Percentiles rank a stretch among this genome's conserved stretches.
Evolutionary conservation across 306 rosid genomes (phyloP).

Genomic region (Macrotyloma uniflorum): DNA sequence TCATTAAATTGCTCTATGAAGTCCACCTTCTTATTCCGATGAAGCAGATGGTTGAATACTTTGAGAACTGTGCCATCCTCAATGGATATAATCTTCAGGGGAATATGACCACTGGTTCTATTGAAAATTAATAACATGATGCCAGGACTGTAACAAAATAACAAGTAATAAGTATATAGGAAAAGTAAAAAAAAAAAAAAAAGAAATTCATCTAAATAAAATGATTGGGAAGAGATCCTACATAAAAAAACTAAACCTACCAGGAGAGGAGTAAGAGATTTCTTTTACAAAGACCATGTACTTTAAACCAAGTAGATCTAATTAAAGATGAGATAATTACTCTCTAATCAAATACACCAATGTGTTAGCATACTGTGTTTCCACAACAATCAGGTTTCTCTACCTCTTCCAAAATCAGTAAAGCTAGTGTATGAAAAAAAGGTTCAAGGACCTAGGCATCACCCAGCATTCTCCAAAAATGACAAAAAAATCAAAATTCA

Average conservation of each 20-base stretch:
- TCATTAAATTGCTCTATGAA: slow-evolving; percentile 97
- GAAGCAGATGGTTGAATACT: slow-evolving; percentile 84
- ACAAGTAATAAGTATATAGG: slow-evolving; percentile 2
- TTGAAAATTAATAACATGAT: slow-evolving; percentile 83
- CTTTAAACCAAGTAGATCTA: slow-evolving; percentile 2
- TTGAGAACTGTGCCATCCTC: slow-evolving; percentile 96
- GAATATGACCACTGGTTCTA: slow-evolving; percentile 79
- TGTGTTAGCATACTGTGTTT: not conserved
- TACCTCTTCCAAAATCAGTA: slow-evolving; percentile 1
- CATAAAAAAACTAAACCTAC: not conserved
- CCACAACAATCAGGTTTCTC: slow-evolving; percentile 15
- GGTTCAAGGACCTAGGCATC: slow-evolving; percentile 5
- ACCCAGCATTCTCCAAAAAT: slow-evolving; percentile 2
- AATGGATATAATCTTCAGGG: slow-evolving; percentile 86
- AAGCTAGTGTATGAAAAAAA: not conserved
- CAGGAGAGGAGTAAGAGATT: not conserved
- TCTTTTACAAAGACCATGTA: not conserved
- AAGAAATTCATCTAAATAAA: not conserved
- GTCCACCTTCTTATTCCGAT: slow-evolving; percentile 90
- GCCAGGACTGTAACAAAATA: slow-evolving; percentile 69
- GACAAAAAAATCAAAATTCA: not conserved
- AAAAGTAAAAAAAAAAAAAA: slow-evolving; percentile 22
- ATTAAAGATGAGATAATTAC: slow-evolving; percentile 22
- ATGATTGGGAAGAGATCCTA: slow-evolving; percentile 2
- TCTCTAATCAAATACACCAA: slow-evolving; percentile 19